Evolutionary conservation across 2,329 filamentous ascomycete genomes (phyloP).

Genomic region (Apiospora arundinis): DNA sequence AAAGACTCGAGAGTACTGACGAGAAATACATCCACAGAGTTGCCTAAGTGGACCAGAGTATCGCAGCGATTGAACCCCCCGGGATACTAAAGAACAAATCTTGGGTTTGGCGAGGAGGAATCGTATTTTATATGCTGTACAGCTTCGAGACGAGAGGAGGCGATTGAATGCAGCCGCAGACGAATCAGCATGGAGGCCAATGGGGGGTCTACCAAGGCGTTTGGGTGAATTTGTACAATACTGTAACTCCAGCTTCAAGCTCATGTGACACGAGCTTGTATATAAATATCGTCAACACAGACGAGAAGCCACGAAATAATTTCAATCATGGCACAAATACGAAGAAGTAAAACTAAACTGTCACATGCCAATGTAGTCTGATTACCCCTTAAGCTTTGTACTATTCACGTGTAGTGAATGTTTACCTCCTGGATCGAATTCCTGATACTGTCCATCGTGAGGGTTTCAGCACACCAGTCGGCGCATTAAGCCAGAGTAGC

Average conservation of each 20-base stretch:
- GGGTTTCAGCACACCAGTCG: neutral
- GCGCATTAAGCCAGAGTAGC: neutral
- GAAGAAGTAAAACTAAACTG: neutral
- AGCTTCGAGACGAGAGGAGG: neutral
- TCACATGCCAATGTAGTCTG: neutral
- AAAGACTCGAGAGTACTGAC: neutral
- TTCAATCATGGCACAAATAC: neutral
- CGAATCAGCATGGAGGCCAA: neutral
- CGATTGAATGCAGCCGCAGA: neutral
- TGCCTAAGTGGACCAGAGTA: slow-evolving; percentile 93
- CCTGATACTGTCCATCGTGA: neutral
- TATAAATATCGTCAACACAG: slow-evolving; percentile 18
- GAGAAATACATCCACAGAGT: slow-evolving; percentile 56
- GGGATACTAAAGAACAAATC: slow-evolving; percentile 70
- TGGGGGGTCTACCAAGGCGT: slow-evolving; percentile 27
- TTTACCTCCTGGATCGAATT: neutral
- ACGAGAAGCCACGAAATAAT: neutral
- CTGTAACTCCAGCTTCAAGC: slow-evolving; percentile 26
- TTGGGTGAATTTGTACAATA: slow-evolving; percentile 31
- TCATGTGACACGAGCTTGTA: slow-evolving; percentile 14
- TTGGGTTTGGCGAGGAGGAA: neutral
- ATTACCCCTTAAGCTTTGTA: neutral
- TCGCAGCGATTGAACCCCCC: slow-evolving; percentile 94
- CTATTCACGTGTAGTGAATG: neutral
- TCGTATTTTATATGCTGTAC: neutral